Evolutionary conservation across 352 stramenopile genomes (phyloP), one percentile per base, ranked within the genome.

Genomic region (Pythium plurisporium): DNA sequence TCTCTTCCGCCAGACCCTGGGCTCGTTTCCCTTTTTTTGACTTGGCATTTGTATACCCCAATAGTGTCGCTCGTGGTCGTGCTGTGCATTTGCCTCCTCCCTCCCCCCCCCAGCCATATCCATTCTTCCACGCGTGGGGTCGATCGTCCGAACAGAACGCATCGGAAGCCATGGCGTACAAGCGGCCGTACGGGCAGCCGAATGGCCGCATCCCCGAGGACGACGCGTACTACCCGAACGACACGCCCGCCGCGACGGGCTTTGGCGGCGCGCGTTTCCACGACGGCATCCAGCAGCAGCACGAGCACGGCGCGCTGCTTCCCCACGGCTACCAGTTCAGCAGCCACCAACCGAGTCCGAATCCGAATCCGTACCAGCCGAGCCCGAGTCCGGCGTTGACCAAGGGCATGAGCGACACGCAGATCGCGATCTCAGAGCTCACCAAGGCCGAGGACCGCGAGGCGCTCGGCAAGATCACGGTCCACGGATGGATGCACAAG

Each of bases 401-500:
- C 23, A 49, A 61, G 30, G 40, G 49, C 48, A 59, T 62, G 60
- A 51, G 55, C 53, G 60, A 67, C 45, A 67, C 72, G 41, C 78
- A 89, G 62, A 77, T 72, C 25, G 70, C 73, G 47, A 86, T 89
- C 63, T 73, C 73, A 38, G 79, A 87, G 66, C 69, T 89, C 22
- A 89, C 79, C 20, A 89, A 89, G 55, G 64, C 62, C 50, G 68
- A 76, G 5, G 71, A 79, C 36, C 55, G 17, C 54, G 71, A 76
- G 46, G 62, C 62, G 58, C 59, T 86, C 55, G 81, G 76, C 57
- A 77, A 71, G 49, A 90, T 94, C 69, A 70, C 72, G 41, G 76
- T 90, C 41, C 85, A 94, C 62, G 85, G 85, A 48, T 94, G 92
- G 73, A 78, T 94, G 75, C 82, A 94, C 85, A 94, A 94, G 67